A percentile compares a stretch with the other conserved stretches of the same genome.
These are phyloP conservation scores for Eucalyptus erythrocorys DNA, from an alignment of 345 rosid genomes.

Conservation along the genomic window DNA sequence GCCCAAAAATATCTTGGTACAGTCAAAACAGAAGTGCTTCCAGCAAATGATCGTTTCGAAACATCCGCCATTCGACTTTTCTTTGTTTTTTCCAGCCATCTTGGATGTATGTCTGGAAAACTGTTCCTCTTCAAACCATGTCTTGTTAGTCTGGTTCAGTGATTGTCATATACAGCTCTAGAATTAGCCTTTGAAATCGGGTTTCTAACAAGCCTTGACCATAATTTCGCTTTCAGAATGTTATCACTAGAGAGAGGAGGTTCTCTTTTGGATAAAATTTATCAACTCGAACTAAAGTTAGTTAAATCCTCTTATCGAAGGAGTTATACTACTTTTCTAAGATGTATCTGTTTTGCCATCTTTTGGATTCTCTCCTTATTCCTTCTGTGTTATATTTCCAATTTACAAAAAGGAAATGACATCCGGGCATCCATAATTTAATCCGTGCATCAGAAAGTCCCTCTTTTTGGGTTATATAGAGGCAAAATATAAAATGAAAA, in stretches of 20 bases:
- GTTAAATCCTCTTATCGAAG: not conserved
- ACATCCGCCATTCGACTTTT: not conserved
- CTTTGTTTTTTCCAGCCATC: not conserved
- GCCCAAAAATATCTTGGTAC: rapidly evolving
- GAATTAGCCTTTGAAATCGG: not conserved
- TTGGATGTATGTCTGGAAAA: not conserved
- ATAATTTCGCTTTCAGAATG: not conserved
- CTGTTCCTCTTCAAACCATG: not conserved
- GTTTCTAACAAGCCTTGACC: not conserved
- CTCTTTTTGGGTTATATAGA: not conserved
- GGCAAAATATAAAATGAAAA: not conserved
- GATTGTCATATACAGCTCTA: not conserved
- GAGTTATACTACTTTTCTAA: not conserved
- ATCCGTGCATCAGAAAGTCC: not conserved
- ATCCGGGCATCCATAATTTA: too few relatives aligned
- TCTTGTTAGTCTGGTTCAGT: not conserved
- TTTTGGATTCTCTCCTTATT: not conserved
- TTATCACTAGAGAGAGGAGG: not conserved
- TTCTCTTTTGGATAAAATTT: not conserved
- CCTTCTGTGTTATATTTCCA: not conserved
- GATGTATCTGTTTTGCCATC: not conserved
- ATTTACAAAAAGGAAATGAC: not conserved
- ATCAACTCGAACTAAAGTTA: not conserved
- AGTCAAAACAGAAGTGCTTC: not conserved
- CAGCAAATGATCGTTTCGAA: not conserved